phyloP scores from a whole-genome alignment of 2,329 filamentous ascomycete species.

The Beauveria varroae region DNA sequence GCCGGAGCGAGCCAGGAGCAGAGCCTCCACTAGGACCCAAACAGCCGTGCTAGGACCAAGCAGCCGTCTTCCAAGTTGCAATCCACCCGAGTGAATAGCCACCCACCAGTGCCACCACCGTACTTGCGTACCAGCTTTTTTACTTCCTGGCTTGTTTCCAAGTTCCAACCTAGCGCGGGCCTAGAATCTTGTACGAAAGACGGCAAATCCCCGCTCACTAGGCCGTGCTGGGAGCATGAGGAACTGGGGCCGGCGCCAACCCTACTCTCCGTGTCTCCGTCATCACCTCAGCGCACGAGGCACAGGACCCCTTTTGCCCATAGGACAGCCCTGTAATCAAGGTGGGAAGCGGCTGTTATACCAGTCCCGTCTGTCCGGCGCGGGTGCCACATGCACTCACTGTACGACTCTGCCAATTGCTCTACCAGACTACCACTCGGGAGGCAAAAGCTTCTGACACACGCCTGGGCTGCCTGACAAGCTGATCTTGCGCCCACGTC shows the following conservation, averaged over 20 bases:
- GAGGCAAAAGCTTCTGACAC: conserved; percentile 1
- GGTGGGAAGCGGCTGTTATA: conserved; percentile 4
- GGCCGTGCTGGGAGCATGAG: neutral
- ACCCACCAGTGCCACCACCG: too few species aligned
- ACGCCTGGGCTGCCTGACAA: neutral
- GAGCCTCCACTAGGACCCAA: neutral
- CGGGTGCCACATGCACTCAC: conserved; percentile 5
- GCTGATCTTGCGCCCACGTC: conserved; percentile 1
- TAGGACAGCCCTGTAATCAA: neutral
- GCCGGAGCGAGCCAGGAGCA: neutral
- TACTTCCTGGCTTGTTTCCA: neutral
- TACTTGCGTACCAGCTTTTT: neutral
- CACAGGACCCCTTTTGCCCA: conserved; percentile 2
- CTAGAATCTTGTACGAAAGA: neutral
- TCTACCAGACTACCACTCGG: neutral
- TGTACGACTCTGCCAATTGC: neutral
- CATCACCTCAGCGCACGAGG: neutral
- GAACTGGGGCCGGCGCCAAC: conserved; percentile 11
- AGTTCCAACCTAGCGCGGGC: neutral
- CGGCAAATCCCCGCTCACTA: conserved; percentile 8
- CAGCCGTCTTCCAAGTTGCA: conserved; percentile 5
- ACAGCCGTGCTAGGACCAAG: neutral
- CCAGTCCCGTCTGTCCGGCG: conserved; percentile 4
- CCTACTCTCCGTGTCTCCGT: conserved; percentile 12
- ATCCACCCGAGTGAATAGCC: neutral